phyloP scores from a whole-genome alignment of 1,139 yeast species.

The Debaryomyces robertsiae region DNA sequence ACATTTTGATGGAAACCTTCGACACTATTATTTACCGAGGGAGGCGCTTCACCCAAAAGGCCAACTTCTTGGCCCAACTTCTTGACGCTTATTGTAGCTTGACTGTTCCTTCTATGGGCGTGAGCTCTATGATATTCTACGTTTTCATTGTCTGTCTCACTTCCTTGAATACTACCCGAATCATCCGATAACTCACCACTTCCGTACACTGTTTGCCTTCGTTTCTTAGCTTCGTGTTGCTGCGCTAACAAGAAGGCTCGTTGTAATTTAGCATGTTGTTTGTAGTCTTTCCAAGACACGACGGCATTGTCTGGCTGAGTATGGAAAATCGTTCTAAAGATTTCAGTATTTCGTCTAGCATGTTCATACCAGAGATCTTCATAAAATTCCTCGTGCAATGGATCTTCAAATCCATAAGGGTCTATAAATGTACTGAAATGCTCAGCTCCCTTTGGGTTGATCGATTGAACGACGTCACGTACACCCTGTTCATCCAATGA shows the following conservation, averaged over 20 bases:
- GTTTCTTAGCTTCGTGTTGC: constrained; percentile 35
- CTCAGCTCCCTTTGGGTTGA: constrained; percentile 35
- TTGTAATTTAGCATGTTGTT: constrained; percentile 60
- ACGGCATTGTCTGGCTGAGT: constrained; percentile 94
- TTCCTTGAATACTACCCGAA: constrained; percentile 18
- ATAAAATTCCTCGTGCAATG: constrained; percentile 73
- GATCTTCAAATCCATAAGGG: constrained; percentile 88
- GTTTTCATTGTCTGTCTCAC: constrained; percentile 17
- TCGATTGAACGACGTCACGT: constrained; percentile 42
- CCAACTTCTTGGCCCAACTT: constrained; percentile 36
- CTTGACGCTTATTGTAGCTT: constrained; percentile 30
- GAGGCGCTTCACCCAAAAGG: constrained; percentile 43
- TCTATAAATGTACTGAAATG: constrained; percentile 60
- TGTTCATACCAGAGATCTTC: constrained; percentile 87
- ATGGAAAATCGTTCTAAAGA: constrained; percentile 85
- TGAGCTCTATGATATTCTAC: constrained; percentile 12
- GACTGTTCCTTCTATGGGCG: constrained; percentile 23
- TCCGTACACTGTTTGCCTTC: constrained; percentile 24
- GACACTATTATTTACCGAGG: constrained; percentile 15
- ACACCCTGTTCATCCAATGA: constrained; percentile 50
- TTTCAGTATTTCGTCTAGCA: constrained; percentile 80
- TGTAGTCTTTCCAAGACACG: constrained; percentile 86
- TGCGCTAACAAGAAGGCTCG: constrained; percentile 60
- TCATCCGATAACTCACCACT: constrained; percentile 16
- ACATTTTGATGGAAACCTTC: constrained; percentile 9